These are phyloP conservation scores for Pseudocercospora fuligena DNA, from an alignment of 2,329 filamentous ascomycete genomes.

Conservation along the genomic window DNA sequence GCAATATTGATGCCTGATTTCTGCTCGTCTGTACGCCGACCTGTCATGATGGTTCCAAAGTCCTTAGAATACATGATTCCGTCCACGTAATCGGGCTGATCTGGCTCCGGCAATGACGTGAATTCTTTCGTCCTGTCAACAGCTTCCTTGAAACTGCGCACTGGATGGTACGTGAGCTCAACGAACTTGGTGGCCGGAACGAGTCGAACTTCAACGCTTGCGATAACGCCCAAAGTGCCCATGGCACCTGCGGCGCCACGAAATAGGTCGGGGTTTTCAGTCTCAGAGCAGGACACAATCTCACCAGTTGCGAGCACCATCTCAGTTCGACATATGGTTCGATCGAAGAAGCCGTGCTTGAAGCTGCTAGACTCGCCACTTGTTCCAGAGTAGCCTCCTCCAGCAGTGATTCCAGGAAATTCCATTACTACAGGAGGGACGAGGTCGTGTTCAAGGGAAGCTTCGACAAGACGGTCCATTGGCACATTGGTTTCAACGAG, in stretches of 20 bases:
- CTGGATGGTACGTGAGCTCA: conserved; percentile 53
- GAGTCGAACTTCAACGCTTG: conserved; percentile 57
- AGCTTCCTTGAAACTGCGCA: conserved; percentile 45
- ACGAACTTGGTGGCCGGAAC: conserved; percentile 54
- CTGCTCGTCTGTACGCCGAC: conserved; percentile 1
- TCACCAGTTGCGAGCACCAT: conserved; percentile 66
- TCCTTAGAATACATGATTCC: conserved; percentile 51
- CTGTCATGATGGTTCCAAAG: conserved; percentile 4
- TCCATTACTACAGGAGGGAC: conserved; percentile 71
- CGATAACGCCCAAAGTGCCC: conserved; percentile 69
- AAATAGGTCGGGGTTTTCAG: conserved; percentile 63
- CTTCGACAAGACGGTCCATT: conserved; percentile 67
- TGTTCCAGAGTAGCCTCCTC: conserved; percentile 69
- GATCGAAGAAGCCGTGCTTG: conserved; percentile 67
- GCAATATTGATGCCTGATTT: neutral
- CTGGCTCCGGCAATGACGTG: conserved; percentile 34
- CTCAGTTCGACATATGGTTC: conserved; percentile 64
- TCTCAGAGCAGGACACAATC: conserved; percentile 42
- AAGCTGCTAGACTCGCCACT: conserved; percentile 70
- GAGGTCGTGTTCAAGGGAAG: conserved; percentile 59
- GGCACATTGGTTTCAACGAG: conserved; percentile 70
- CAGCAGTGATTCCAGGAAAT: conserved; percentile 70
- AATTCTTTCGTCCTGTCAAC: conserved; percentile 45
- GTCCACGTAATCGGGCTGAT: conserved; percentile 66
- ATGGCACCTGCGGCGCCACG: conserved; percentile 68